Conservation (phyloP, 257 asterid genomes). For the Jacaranda copaia region DNA sequence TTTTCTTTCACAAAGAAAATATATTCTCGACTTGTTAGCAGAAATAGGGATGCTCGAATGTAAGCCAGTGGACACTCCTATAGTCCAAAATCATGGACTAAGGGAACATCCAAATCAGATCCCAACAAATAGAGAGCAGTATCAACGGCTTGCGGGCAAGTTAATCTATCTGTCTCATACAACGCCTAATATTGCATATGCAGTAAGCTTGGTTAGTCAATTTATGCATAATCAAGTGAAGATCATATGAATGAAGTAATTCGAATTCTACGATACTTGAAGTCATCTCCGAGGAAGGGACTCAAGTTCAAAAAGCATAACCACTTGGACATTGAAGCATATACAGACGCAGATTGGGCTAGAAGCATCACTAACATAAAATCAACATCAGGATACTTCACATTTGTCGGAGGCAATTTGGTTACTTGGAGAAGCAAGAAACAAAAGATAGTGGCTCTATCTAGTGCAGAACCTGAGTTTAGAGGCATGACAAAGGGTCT, state of each 20-base stretch:
- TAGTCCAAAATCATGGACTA: background rate
- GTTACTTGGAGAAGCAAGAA: constrained; percentile 21
- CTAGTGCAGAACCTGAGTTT: background rate
- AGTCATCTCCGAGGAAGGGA: background rate
- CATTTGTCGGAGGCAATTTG: constrained; percentile 5
- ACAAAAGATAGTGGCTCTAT: background rate
- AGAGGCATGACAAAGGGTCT: background rate
- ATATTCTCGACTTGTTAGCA: background rate
- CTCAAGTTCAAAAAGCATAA: background rate
- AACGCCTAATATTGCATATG: background rate
- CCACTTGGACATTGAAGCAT: background rate
- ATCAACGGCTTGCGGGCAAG: background rate
- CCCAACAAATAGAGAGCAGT: background rate
- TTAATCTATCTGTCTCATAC: background rate
- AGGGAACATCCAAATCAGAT: background rate
- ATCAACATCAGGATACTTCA: constrained; percentile 1
- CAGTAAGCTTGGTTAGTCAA: background rate
- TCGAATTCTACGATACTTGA: background rate
- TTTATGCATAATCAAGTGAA: background rate
- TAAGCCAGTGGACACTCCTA: background rate
- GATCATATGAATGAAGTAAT: no score
- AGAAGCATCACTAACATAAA: background rate
- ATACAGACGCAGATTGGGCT: constrained; percentile 1
- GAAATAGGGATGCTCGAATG: background rate
- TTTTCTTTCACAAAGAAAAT: background rate